Conservation (phyloP, 2,329 filamentous ascomycete genomes). For the Pseudogymnoascus sp. region DNA sequence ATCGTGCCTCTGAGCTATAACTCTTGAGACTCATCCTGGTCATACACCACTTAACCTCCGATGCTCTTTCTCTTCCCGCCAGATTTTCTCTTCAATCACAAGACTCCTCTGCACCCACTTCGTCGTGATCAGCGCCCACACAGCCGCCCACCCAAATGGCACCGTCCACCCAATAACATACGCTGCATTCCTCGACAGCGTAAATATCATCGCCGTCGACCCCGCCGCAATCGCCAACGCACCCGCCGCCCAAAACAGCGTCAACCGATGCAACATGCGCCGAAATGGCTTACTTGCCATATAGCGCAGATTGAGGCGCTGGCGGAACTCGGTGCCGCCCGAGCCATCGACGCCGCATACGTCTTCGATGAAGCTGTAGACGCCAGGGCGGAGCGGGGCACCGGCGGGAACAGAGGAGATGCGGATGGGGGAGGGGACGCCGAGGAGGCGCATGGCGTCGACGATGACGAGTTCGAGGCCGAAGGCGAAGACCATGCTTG, state of each 20-base stretch:
- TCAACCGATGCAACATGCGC: slow-evolving; percentile 44
- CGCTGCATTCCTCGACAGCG: background rate
- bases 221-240: background rate
- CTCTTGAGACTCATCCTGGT: background rate
- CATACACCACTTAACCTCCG: background rate
- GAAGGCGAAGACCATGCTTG: slow-evolving; percentile 45
- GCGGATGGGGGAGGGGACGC: slow-evolving; percentile 40
- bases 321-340: slow-evolving; percentile 45
- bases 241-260: slow-evolving; percentile 42
- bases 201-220: slow-evolving; percentile 1
- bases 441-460: slow-evolving; percentile 39
- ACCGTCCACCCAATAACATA: slow-evolving; percentile 23
- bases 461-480: slow-evolving; percentile 43
- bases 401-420: slow-evolving; percentile 46
- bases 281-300: slow-evolving; percentile 46
- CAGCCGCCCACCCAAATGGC: slow-evolving; percentile 18
- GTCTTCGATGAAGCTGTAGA: slow-evolving; percentile 49
- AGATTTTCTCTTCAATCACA: slow-evolving; percentile 18
- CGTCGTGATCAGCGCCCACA: slow-evolving; percentile 17
- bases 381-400: slow-evolving; percentile 43
- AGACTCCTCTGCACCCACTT: slow-evolving; percentile 18
- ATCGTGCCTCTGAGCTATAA: background rate
- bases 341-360: slow-evolving; percentile 46
- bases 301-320: slow-evolving; percentile 44
- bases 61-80: slow-evolving; percentile 14